Percentiles rank a stretch among this genome's conserved stretches.
phyloP scores from a whole-genome alignment of 2,329 filamentous ascomycete genomes.

The Plenodomus biglobosus region DNA sequence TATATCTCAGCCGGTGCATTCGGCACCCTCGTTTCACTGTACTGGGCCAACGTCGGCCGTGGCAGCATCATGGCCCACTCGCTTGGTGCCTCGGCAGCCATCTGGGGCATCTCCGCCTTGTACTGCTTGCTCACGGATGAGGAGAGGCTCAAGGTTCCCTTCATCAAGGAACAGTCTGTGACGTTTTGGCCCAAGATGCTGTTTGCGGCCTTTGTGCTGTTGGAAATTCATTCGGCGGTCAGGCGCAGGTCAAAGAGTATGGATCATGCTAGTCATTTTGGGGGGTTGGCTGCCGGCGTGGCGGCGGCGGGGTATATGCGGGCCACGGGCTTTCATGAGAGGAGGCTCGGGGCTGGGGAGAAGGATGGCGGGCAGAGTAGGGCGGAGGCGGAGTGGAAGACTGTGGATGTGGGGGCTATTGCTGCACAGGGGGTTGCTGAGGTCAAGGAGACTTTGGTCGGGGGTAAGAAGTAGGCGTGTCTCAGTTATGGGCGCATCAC shows the following conservation, averaged over 20 bases:
- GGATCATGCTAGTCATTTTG: constrained; percentile 45
- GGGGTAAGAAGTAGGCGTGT: constrained; percentile 9
- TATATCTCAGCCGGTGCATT: constrained; percentile 40
- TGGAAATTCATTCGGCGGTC: constrained; percentile 27
- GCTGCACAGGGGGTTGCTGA: constrained; percentile 26
- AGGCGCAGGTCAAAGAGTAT: constrained; percentile 13
- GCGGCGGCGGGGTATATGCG: constrained; percentile 31
- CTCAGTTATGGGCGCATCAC: not conserved
- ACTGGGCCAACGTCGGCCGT: constrained; percentile 39
- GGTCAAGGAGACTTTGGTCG: constrained; percentile 40
- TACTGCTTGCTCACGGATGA: constrained; percentile 37
- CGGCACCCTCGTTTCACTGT: constrained; percentile 32
- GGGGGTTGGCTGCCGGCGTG: constrained; percentile 33
- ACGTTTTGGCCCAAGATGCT: constrained; percentile 37
- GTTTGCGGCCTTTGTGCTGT: constrained; percentile 25
- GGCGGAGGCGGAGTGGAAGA: constrained; percentile 19
- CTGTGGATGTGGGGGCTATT: constrained; percentile 27
- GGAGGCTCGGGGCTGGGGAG: constrained; percentile 3
- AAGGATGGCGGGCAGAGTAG: constrained; percentile 13
- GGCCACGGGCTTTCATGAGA: constrained; percentile 26
- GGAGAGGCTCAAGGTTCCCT: constrained; percentile 36
- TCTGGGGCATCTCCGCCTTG: constrained; percentile 37
- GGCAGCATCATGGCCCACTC: constrained; percentile 32
- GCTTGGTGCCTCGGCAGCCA: constrained; percentile 38
- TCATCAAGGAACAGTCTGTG: constrained; percentile 29